A percentile compares a stretch with the other conserved stretches of the same genome.
Evolutionary conservation across 345 rosid species (phyloP).

Genomic region (Ceriops zippeliana): DNA sequence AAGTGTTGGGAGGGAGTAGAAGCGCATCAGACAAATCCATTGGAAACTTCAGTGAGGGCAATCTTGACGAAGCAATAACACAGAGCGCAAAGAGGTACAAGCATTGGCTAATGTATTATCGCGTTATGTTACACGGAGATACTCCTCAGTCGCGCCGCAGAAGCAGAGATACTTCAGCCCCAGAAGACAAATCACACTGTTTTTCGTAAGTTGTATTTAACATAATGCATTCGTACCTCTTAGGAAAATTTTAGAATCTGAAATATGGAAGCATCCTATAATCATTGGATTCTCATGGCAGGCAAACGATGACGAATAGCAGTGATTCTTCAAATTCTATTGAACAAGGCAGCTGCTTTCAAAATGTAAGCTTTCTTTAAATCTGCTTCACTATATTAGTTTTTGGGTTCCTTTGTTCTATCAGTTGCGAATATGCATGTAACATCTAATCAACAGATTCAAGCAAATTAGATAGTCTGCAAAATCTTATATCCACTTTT

Average conservation of each 20-base stretch:
- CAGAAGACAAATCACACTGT: slow-evolving; percentile 18
- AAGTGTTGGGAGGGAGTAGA: slow-evolving; percentile 9
- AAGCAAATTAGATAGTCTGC: not conserved
- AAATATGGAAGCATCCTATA: slow-evolving; percentile 6
- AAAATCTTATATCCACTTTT: not conserved
- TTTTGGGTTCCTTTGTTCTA: no score
- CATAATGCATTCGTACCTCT: not conserved
- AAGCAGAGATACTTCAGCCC: slow-evolving; percentile 14
- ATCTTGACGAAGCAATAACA: slow-evolving; percentile 33
- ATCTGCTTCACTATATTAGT: not conserved
- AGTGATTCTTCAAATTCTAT: slow-evolving; percentile 23
- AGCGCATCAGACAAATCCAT: slow-evolving; percentile 1
- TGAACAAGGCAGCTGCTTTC: slow-evolving; percentile 21
- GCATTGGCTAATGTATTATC: slow-evolving; percentile 69
- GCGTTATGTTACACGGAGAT: slow-evolving; percentile 55
- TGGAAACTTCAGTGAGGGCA: slow-evolving; percentile 7
- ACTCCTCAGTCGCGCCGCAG: slow-evolving; percentile 30
- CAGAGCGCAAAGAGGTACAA: slow-evolving; percentile 54
- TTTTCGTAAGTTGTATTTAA: slow-evolving; percentile 22
- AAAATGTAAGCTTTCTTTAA: slow-evolving; percentile 27
- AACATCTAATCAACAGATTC: not conserved
- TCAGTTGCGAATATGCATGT: no score
- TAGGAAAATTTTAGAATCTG: not conserved
- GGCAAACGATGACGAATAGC: slow-evolving; percentile 24
- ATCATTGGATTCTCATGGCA: slow-evolving; percentile 22